These are phyloP conservation scores for Warburgia ugandensis DNA, from an alignment of 164 flowering plant species.

Conservation along the genomic window DNA sequence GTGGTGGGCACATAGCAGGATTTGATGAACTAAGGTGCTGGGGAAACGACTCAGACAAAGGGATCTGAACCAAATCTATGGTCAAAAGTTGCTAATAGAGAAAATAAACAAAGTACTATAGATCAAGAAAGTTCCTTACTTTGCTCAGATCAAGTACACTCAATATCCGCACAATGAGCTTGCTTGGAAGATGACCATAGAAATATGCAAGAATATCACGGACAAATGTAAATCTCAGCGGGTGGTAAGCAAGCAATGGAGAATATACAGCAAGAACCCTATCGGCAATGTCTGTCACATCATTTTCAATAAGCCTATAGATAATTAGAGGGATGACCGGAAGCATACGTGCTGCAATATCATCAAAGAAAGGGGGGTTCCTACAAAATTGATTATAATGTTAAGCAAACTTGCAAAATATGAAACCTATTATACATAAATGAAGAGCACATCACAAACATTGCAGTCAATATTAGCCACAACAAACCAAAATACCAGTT, in stretches of 20 bases:
- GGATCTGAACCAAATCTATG: slow-evolving; percentile 49
- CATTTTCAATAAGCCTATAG: slow-evolving; percentile 93
- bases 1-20: slow-evolving; percentile 73
- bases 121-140: slow-evolving; percentile 32
- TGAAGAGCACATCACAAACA: no score
- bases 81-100: slow-evolving; percentile 8
- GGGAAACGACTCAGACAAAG: slow-evolving; percentile 92
- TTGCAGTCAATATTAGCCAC: no score
- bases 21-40: slow-evolving; percentile 66
- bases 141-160: slow-evolving; percentile 75
- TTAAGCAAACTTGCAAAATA: not conserved
- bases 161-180: slow-evolving; percentile 75
- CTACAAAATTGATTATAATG: slow-evolving; percentile 28
- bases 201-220: slow-evolving; percentile 96
- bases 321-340: slow-evolving; percentile 88
- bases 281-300: slow-evolving; percentile 74
- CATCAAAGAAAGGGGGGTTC: slow-evolving; percentile 91
- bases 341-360: slow-evolving; percentile 84
- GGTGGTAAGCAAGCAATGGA: slow-evolving; percentile 68
- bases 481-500: no score
- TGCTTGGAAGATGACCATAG: slow-evolving; percentile 89
- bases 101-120: not conserved
- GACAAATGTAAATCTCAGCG: slow-evolving; percentile 83
- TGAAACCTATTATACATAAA: no score
- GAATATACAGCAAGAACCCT: slow-evolving; percentile 63